Evolutionary conservation across 2,329 filamentous ascomycete genomes (phyloP).

Genomic region (Fonsecaea erecta): DNA sequence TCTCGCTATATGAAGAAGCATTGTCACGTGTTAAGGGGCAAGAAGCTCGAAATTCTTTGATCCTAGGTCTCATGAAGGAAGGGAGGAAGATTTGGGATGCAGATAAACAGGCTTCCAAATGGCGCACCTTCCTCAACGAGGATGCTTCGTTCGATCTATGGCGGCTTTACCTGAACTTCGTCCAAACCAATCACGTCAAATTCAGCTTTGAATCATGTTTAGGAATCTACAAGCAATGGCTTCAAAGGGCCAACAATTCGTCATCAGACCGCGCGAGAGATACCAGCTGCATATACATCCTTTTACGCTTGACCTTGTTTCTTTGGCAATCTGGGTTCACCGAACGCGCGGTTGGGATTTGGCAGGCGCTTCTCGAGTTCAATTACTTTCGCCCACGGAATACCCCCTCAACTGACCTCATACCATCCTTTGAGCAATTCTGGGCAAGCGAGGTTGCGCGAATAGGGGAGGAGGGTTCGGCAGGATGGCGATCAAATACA

Average conservation of each 20-base stretch:
- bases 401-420: constrained; percentile 23
- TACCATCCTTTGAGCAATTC: constrained; percentile 67
- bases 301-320: constrained; percentile 75
- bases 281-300: constrained; percentile 66
- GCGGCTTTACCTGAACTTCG: constrained; percentile 73
- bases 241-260: constrained; percentile 25
- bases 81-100: constrained; percentile 74
- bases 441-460: constrained; percentile 86
- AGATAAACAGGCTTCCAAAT: constrained; percentile 65
- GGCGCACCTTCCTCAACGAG: constrained; percentile 64
- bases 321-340: constrained; percentile 76
- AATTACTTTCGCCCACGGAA: constrained; percentile 63
- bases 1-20: constrained; percentile 80
- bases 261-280: constrained; percentile 34
- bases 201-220: constrained; percentile 73
- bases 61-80: constrained; percentile 73
- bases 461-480: constrained; percentile 73
- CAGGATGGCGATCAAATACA: constrained; percentile 65
- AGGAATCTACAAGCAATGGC: constrained; percentile 59
- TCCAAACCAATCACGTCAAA: constrained; percentile 67
- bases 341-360: constrained; percentile 76
- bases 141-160: constrained; percentile 70
- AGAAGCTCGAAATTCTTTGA: constrained; percentile 61
- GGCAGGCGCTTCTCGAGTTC: constrained; percentile 81
- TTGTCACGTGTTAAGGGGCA: constrained; percentile 60